phyloP scores from a whole-genome alignment of 495 filamentous ascomycete genomes.

The Filosporella fistucella region DNA sequence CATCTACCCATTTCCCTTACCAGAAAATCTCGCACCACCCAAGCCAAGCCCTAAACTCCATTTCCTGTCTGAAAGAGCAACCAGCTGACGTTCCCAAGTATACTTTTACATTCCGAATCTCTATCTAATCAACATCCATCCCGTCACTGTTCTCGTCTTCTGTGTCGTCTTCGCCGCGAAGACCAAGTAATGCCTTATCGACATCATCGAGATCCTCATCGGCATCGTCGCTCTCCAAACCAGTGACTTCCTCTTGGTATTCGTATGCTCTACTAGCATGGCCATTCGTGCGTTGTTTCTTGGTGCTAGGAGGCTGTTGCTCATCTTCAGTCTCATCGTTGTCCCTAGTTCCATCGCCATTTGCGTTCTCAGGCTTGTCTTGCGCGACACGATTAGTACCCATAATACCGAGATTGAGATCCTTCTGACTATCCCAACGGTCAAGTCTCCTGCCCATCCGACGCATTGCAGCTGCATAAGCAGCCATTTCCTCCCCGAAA shows the following conservation, averaged over 20 bases:
- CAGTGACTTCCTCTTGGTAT: conserved; percentile 45
- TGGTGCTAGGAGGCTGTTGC: not conserved
- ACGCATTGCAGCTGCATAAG: conserved; percentile 68
- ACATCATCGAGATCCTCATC: conserved; percentile 49
- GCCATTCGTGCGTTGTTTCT: conserved; percentile 20
- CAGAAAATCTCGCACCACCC: too few relatives aligned
- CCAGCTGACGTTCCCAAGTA: too few relatives aligned
- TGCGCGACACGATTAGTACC: conserved; percentile 31
- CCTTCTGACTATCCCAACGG: conserved; percentile 60
- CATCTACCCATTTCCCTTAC: too few relatives aligned
- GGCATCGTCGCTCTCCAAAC: conserved; percentile 36
- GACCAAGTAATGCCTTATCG: conserved; percentile 44
- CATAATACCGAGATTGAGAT: conserved; percentile 39
- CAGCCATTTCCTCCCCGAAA: conserved; percentile 71
- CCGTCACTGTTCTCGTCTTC: conserved; percentile 28
- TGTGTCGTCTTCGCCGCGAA: conserved; percentile 41
- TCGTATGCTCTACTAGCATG: conserved; percentile 39
- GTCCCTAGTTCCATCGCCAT: conserved; percentile 8
- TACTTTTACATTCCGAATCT: too few relatives aligned
- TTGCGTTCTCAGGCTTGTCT: conserved; percentile 13
- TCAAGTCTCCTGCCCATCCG: conserved; percentile 65
- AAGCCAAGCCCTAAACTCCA: too few relatives aligned
- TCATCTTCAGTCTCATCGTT: conserved; percentile 30
- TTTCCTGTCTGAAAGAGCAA: too few relatives aligned
- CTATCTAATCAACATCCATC: too few relatives aligned